Evolutionary conservation across 2,329 filamentous ascomycete genomes (phyloP), one percentile per base, ranked within the genome.

Genomic region (Fusarium luffae): DNA sequence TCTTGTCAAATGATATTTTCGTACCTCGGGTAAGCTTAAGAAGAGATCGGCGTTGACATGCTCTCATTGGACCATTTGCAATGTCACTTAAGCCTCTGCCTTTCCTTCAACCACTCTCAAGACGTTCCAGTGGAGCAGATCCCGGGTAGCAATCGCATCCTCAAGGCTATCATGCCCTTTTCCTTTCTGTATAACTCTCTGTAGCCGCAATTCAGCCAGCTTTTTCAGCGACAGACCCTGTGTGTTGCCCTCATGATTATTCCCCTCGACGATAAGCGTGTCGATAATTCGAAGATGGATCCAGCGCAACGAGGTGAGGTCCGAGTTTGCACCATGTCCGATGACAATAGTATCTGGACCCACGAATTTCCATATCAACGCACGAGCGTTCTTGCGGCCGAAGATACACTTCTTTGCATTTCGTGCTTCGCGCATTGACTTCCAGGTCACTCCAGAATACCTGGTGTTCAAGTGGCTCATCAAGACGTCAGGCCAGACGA

Each of bases 391-490:
- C 27, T 80, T 76, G 5, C 78, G 76, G 0, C 85, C 85, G 4
- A 78, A 63, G 0, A 87, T 65, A 43, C 80, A 83, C 1, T 71
- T 74, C 0, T 75, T 64, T 7, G 60, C 67, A 4, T 71, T 75
- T 1, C 76, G 74, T 5, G 81, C 82, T 0, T 75, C 64, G 4
- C 79, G 66, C 75, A 88, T 81, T 21, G 79, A 77, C 4, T 59
- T 62, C 28, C 73, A 73, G 0, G 79, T 81, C 4, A 89, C 81
- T 2, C 86, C 86, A 0, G 85, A 86, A 63, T 75, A 86, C 5
- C 75, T 77, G 1, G 84, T 87, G 70, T 86, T 85, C 70, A 82
- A 82, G 69, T 88, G 82, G 7, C 71, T 54, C 79, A 88, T 84
- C 11, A 71, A 70, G 0, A 82, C 79, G 13, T 79, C 74, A 0